Percentiles rank a stretch among this genome's conserved stretches.
These are phyloP conservation scores for Ettlia oleoabundans DNA, from an alignment of 139 green algal species.

Conservation along the genomic window DNA sequence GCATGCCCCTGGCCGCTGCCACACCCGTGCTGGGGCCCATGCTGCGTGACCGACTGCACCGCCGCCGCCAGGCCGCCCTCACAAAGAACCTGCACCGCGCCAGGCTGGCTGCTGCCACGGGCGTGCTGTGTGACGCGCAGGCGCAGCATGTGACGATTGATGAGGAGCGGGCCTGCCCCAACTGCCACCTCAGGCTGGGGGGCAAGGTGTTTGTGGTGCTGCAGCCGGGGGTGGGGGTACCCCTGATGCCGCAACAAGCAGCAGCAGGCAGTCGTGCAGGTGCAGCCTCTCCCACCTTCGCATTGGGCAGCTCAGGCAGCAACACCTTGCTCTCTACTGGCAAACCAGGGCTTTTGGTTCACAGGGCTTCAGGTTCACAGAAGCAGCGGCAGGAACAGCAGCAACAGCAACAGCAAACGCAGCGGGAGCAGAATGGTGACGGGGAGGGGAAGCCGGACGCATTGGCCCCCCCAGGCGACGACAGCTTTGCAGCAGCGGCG, in stretches of 20 bases:
- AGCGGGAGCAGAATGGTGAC: constrained; percentile 1
- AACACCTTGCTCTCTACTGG: not conserved
- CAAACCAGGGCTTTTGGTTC: too few species aligned
- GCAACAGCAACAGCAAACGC: not conserved
- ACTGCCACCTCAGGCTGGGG: constrained; percentile 59
- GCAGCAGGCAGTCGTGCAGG: not conserved
- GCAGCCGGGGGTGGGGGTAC: constrained; percentile 1
- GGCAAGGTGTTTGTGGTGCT: constrained; percentile 61
- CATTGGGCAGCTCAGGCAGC: not conserved
- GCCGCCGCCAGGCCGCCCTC: constrained; percentile 50
- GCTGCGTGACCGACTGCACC: constrained; percentile 68
- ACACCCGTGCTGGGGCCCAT: constrained; percentile 60
- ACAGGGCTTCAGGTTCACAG: not conserved
- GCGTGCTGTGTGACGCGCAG: not conserved
- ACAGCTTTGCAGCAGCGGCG: not conserved
- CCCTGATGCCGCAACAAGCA: not conserved
- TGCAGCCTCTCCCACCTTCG: not conserved
- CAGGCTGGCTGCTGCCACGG: not conserved
- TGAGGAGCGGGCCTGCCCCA: constrained; percentile 52
- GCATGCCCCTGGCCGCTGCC: constrained; percentile 73
- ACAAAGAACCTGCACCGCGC: constrained; percentile 25
- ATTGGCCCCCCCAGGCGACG: not conserved
- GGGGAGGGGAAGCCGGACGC: not conserved
- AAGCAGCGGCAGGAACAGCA: not conserved
- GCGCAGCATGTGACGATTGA: constrained; percentile 35